These are phyloP conservation scores for Malassezia cuniculi DNA, from an alignment of 1,284 basidiomycete species.

Conservation along the genomic window DNA sequence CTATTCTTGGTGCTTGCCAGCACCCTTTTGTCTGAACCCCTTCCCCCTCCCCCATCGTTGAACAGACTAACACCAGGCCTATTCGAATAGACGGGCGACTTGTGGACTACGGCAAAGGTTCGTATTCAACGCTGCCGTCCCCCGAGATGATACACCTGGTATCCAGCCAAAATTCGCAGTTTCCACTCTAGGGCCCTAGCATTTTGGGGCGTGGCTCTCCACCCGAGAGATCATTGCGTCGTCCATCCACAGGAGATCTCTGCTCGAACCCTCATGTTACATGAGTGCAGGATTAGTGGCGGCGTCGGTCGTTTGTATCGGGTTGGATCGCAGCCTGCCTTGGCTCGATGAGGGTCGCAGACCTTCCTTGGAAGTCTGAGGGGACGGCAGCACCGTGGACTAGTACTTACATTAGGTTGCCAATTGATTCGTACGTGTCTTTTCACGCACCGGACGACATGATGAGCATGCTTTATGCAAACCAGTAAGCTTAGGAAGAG, in stretches of 20 bases:
- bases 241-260: slow-evolving; percentile 36
- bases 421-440: background rate
- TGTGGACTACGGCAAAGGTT: background rate
- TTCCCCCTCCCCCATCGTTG: slow-evolving; percentile 7
- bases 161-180: slow-evolving; percentile 47
- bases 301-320: slow-evolving; percentile 37
- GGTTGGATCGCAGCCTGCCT: slow-evolving; percentile 41
- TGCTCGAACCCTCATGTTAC: slow-evolving; percentile 41
- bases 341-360: slow-evolving; percentile 45
- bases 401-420: background rate
- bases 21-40: slow-evolving; percentile 41
- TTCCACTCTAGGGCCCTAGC: slow-evolving; percentile 45
- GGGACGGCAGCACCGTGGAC: slow-evolving; percentile 4
- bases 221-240: slow-evolving; percentile 33
- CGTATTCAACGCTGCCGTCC: slow-evolving; percentile 6
- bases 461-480: slow-evolving; percentile 39
- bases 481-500: slow-evolving; percentile 44
- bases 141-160: slow-evolving; percentile 45
- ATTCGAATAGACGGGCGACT: background rate
- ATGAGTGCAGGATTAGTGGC: slow-evolving; percentile 41
- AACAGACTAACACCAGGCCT: background rate
- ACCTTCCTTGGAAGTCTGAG: slow-evolving; percentile 47
- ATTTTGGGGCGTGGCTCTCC: slow-evolving; percentile 42
- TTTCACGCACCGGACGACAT: slow-evolving; percentile 4
- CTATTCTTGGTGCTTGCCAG: slow-evolving; percentile 42